phyloP scores from a whole-genome alignment of 176 grass and related monocot species.

The Paspalum vaginatum region DNA sequence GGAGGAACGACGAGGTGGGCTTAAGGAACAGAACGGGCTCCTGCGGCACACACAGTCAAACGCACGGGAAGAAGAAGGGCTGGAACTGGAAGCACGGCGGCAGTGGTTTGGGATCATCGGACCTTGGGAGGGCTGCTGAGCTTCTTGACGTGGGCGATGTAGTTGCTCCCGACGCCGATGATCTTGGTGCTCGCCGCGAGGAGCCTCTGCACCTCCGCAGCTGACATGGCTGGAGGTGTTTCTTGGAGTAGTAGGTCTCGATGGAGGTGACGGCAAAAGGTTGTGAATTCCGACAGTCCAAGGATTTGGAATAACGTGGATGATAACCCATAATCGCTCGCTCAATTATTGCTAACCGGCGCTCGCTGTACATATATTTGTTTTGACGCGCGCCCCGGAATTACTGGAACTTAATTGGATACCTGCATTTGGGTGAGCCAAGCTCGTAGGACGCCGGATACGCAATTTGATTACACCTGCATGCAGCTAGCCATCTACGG shows the following conservation, averaged over 20 bases:
- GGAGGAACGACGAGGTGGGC: slow-evolving; percentile 91
- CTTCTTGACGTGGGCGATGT: slow-evolving; percentile 81
- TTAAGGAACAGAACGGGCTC: slow-evolving; percentile 96
- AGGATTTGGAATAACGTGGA: too few relatives aligned
- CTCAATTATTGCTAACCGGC: too few relatives aligned
- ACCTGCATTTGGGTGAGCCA: too few relatives aligned
- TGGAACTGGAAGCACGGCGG: background rate
- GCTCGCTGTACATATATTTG: too few relatives aligned
- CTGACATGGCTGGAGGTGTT: background rate
- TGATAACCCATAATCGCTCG: too few relatives aligned
- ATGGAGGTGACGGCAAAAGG: background rate
- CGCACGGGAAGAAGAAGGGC: background rate
- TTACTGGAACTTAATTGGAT: too few relatives aligned
- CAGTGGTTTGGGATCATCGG: background rate
- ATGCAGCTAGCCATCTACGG: too few relatives aligned
- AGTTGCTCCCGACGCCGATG: slow-evolving; percentile 83
- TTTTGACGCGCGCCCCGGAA: too few relatives aligned
- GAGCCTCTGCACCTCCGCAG: slow-evolving; percentile 64
- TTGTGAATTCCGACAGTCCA: too few relatives aligned
- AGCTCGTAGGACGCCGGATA: too few relatives aligned
- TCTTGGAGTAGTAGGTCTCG: too few relatives aligned
- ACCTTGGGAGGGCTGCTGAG: slow-evolving; percentile 94
- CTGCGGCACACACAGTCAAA: slow-evolving; percentile 30
- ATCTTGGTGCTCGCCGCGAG: slow-evolving; percentile 82
- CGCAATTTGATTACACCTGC: too few relatives aligned